Percentiles rank a stretch among this genome's conserved stretches.
Evolutionary conservation across 176 grass and related monocot species (phyloP).

Genomic region (Thalia dealbata): DNA sequence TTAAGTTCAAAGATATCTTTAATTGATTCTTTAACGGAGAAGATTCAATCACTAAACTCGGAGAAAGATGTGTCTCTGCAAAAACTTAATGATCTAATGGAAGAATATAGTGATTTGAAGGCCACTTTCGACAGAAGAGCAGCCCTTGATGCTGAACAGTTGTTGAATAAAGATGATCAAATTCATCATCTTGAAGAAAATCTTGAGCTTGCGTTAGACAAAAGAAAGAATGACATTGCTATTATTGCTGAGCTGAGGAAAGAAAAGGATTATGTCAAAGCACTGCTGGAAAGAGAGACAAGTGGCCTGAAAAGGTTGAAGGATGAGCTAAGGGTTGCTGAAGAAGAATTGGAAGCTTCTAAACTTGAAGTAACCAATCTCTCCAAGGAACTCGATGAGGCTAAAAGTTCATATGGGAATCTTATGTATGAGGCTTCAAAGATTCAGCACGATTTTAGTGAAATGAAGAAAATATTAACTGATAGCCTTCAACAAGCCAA

Average conservation of each 20-base stretch:
- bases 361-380: slow-evolving; percentile 50
- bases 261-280: slow-evolving; percentile 50
- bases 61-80: slow-evolving; percentile 52
- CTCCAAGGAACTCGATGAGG: slow-evolving; percentile 51
- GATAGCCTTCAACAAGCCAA: slow-evolving; percentile 56
- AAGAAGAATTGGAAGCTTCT: slow-evolving; percentile 45
- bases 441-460: slow-evolving; percentile 48
- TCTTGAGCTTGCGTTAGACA: slow-evolving; percentile 46
- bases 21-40: slow-evolving; percentile 56
- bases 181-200: slow-evolving; percentile 63
- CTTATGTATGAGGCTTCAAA: slow-evolving; percentile 48
- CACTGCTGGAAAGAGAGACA: slow-evolving; percentile 53
- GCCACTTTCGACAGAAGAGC: slow-evolving; percentile 48
- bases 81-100: slow-evolving; percentile 40
- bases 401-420: slow-evolving; percentile 54
- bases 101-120: slow-evolving; percentile 54
- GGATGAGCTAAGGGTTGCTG: slow-evolving; percentile 42
- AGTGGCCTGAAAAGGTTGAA: slow-evolving; percentile 37
- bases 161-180: slow-evolving; percentile 53
- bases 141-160: slow-evolving; percentile 33
- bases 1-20: slow-evolving; percentile 50
- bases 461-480: slow-evolving; percentile 43
- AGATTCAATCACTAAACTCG: slow-evolving; percentile 39
- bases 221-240: slow-evolving; percentile 43
- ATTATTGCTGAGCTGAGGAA: slow-evolving; percentile 53